These are phyloP conservation scores for Rhytidhysteron rufulum DNA, from an alignment of 2,329 filamentous ascomycete genomes.

Conservation along the genomic window DNA sequence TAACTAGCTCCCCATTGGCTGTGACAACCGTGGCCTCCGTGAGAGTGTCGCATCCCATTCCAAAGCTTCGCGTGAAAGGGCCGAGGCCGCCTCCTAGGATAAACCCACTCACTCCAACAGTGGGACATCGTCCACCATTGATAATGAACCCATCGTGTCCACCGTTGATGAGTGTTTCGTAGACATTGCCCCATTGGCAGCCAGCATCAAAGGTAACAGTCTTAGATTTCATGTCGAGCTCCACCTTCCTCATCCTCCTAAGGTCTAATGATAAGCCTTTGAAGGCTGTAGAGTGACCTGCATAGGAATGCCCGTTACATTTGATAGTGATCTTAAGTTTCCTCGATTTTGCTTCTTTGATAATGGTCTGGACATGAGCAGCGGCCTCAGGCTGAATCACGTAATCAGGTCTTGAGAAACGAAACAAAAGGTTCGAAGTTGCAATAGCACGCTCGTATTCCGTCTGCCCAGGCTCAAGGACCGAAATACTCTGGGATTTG, in stretches of 20 bases:
- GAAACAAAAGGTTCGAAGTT: slow-evolving; percentile 22
- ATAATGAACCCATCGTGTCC: slow-evolving; percentile 15
- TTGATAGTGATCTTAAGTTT: slow-evolving; percentile 22
- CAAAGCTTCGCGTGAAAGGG: slow-evolving; percentile 27
- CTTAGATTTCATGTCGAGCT: slow-evolving; percentile 11
- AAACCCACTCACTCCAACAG: slow-evolving; percentile 33
- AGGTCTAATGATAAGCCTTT: slow-evolving; percentile 30
- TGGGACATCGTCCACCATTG: slow-evolving; percentile 32
- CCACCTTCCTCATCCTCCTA: slow-evolving; percentile 21
- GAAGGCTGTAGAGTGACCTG: slow-evolving; percentile 25
- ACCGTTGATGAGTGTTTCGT: slow-evolving; percentile 23
- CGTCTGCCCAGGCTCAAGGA: slow-evolving; percentile 1
- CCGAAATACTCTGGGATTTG: slow-evolving; percentile 3
- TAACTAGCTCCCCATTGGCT: slow-evolving; percentile 16
- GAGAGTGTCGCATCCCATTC: slow-evolving; percentile 20
- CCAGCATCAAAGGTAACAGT: slow-evolving; percentile 24
- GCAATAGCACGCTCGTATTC: slow-evolving; percentile 22
- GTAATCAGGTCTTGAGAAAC: slow-evolving; percentile 18
- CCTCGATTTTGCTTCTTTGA: slow-evolving; percentile 9
- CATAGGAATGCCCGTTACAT: slow-evolving; percentile 29
- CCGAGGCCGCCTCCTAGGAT: slow-evolving; percentile 27
- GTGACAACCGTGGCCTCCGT: slow-evolving; percentile 21
- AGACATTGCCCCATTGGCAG: slow-evolving; percentile 29
- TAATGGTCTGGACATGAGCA: slow-evolving; percentile 12
- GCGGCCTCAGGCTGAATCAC: slow-evolving; percentile 17